phyloP scores from a whole-genome alignment of 2,329 filamentous ascomycete genomes.

The Parasarocladium wereldwijsianum region DNA sequence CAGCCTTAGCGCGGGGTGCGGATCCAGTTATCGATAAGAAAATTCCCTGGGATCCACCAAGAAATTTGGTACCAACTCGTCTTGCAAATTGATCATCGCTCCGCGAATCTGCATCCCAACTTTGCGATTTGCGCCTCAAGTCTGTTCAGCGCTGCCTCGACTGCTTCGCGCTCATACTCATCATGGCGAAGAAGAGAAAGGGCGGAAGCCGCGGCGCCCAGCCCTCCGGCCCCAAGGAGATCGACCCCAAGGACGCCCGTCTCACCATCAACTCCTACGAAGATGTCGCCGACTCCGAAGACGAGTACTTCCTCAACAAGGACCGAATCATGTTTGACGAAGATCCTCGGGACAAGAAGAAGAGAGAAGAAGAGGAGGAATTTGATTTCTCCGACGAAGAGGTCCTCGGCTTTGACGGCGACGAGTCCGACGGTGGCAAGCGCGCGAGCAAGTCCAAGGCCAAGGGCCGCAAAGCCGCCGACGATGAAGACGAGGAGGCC shows the following conservation, averaged over 20 bases:
- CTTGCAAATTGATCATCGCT: too few relatives aligned
- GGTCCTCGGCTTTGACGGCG: slow-evolving; percentile 34
- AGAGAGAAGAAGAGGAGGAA: slow-evolving; percentile 57
- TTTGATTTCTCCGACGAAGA: slow-evolving; percentile 50
- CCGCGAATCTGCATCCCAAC: too few relatives aligned
- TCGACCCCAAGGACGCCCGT: slow-evolving; percentile 43
- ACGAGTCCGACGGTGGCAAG: slow-evolving; percentile 18
- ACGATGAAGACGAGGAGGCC: slow-evolving; percentile 34
- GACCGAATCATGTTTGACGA: slow-evolving; percentile 83
- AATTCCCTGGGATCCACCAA: too few relatives aligned
- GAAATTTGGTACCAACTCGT: too few relatives aligned
- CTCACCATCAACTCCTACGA: slow-evolving; percentile 53
- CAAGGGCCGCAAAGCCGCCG: slow-evolving; percentile 18
- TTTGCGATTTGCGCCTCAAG: too few relatives aligned
- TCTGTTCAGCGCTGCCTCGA: too few relatives aligned
- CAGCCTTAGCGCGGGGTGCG: too few relatives aligned
- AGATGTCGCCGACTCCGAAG: slow-evolving; percentile 85
- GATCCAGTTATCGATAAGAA: too few relatives aligned
- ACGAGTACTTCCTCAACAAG: slow-evolving; percentile 78
- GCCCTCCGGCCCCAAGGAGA: slow-evolving; percentile 36
- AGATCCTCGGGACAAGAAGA: slow-evolving; percentile 61
- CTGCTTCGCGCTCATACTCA: too few relatives aligned
- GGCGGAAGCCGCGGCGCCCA: slow-evolving; percentile 33
- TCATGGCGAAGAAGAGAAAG: slow-evolving; percentile 59
- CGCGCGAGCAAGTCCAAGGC: slow-evolving; percentile 19